These are phyloP conservation scores for Codiaeum variegatum DNA, from an alignment of 441 rosid species.

Conservation along the genomic window DNA sequence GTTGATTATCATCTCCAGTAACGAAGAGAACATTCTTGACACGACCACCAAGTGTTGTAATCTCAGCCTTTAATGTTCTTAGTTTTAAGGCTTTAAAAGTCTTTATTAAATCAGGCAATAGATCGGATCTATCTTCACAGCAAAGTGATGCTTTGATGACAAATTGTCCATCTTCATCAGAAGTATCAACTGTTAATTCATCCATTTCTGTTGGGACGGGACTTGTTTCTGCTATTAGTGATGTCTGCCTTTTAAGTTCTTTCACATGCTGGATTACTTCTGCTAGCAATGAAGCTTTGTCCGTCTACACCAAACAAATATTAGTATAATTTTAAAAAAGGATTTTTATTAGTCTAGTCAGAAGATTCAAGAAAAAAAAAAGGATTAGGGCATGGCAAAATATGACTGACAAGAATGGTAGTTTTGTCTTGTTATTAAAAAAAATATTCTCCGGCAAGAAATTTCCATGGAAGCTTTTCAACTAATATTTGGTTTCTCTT, in stretches of 20 bases:
- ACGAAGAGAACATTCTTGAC: slow-evolving; percentile 82
- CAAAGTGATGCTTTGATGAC: slow-evolving; percentile 87
- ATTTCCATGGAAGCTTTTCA: slow-evolving; percentile 59
- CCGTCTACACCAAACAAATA: slow-evolving; percentile 47
- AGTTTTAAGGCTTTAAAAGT: slow-evolving; percentile 70
- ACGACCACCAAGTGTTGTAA: slow-evolving; percentile 86
- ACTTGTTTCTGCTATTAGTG: slow-evolving; percentile 73
- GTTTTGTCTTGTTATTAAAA: slow-evolving; percentile 29
- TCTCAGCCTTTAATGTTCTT: slow-evolving; percentile 82
- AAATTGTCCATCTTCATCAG: slow-evolving; percentile 77
- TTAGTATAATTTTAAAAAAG: not conserved
- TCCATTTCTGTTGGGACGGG: slow-evolving; percentile 78
- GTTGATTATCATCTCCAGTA: slow-evolving; percentile 88
- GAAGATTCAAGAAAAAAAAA: not conserved
- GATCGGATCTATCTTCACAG: slow-evolving; percentile 86
- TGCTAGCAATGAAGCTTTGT: slow-evolving; percentile 92
- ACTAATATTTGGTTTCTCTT: slow-evolving; percentile 69
- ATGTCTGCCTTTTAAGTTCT: slow-evolving; percentile 79
- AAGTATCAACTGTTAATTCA: slow-evolving; percentile 72
- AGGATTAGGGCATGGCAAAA: slow-evolving; percentile 20
- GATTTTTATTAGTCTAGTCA: not conserved
- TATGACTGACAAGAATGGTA: slow-evolving; percentile 37
- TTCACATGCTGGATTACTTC: slow-evolving; percentile 95
- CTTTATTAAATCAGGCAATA: slow-evolving; percentile 81
- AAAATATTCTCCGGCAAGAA: slow-evolving; percentile 42